These are phyloP conservation scores for Daldinia bambusicola DNA, from an alignment of 495 filamentous ascomycete genomes.

Conservation along the genomic window DNA sequence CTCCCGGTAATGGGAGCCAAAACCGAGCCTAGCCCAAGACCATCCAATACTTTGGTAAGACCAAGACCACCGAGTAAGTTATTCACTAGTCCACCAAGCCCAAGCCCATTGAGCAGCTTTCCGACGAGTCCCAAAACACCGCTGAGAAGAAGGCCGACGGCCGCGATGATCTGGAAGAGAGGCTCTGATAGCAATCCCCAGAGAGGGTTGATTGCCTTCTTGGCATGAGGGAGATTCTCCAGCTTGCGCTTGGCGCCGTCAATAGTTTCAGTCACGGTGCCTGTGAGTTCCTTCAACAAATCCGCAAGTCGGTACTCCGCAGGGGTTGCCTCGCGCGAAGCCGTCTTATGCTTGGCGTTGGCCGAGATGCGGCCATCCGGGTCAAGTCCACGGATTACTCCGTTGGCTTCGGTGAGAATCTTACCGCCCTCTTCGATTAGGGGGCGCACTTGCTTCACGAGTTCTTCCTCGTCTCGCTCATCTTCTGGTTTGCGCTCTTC, in stretches of 20 bases:
- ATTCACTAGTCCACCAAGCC: constrained; percentile 81
- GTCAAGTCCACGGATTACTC: constrained; percentile 88
- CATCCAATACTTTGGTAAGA: constrained; percentile 77
- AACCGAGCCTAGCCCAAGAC: constrained; percentile 74
- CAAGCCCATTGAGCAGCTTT: constrained; percentile 77
- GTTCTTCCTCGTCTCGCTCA: constrained; percentile 88
- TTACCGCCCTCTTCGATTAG: constrained; percentile 84
- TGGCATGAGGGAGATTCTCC: constrained; percentile 89
- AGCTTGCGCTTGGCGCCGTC: constrained; percentile 87
- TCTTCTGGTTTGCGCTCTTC: constrained; percentile 88
- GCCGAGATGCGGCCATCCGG: constrained; percentile 86
- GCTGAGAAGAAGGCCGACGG: constrained; percentile 82
- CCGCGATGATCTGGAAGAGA: constrained; percentile 91
- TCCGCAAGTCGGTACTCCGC: constrained; percentile 90
- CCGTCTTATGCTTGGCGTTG: constrained; percentile 85
- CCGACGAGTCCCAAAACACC: constrained; percentile 88
- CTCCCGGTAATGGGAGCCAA: constrained; percentile 63
- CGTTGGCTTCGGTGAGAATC: constrained; percentile 89
- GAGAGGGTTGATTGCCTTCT: constrained; percentile 91
- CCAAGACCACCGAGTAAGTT: constrained; percentile 83
- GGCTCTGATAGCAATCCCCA: constrained; percentile 86
- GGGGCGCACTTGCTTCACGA: constrained; percentile 86
- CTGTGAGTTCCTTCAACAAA: constrained; percentile 77
- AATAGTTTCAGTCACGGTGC: constrained; percentile 75
- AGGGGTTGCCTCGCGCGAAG: constrained; percentile 81